These are phyloP conservation scores for Eucalyptus sp. DNA, from an alignment of 345 rosid species.

Conservation along the genomic window DNA sequence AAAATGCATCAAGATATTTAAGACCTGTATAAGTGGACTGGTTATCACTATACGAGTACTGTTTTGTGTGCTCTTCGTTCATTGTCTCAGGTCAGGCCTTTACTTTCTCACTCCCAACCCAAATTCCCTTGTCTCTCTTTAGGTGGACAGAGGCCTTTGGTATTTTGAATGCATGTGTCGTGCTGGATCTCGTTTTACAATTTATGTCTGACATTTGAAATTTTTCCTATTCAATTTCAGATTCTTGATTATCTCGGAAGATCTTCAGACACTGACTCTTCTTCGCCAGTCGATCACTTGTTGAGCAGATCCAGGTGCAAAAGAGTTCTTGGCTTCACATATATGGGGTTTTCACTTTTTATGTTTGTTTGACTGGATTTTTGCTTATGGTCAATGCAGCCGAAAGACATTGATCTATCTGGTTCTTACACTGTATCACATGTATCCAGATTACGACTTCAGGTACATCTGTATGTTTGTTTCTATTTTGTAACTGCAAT, in stretches of 20 bases:
- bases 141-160: background rate
- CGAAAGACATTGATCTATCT: constrained; percentile 93
- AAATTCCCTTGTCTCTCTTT: background rate
- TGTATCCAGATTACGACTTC: constrained; percentile 96
- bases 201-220: background rate
- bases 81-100: background rate
- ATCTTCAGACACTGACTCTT: constrained; percentile 66
- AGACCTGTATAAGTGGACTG: background rate
- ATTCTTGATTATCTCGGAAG: constrained; percentile 83
- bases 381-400: constrained; percentile 37
- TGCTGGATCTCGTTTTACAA: background rate
- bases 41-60: background rate
- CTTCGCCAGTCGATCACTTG: constrained; percentile 68
- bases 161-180: background rate
- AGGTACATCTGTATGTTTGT: constrained; percentile 46
- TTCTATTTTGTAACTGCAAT: background rate
- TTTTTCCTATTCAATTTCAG: constrained; percentile 18
- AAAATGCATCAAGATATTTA: background rate
- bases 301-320: constrained; percentile 87
- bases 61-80: background rate
- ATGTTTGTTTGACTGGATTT: constrained; percentile 12
- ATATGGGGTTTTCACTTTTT: background rate
- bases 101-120: background rate
- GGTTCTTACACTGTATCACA: constrained; percentile 83
- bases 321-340: background rate